A percentile compares a stretch with the other conserved stretches of the same genome.
These are phyloP conservation scores for Botrytis squamosa DNA, from an alignment of 2,329 filamentous ascomycete genomes.

Conservation along the genomic window DNA sequence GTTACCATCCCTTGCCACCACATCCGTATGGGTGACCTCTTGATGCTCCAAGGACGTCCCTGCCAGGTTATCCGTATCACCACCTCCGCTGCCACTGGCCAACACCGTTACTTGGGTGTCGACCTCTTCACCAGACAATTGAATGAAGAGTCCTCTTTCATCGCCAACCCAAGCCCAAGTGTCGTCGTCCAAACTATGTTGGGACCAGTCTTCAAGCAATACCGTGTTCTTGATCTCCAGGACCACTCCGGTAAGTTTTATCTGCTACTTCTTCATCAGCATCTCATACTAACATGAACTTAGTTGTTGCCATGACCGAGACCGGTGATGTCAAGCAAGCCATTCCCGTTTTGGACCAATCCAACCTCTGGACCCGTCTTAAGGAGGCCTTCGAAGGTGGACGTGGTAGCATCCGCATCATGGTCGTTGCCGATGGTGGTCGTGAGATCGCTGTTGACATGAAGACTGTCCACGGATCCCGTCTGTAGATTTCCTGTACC, in stretches of 20 bases:
- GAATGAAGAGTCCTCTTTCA: slow-evolving; percentile 96
- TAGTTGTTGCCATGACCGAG: slow-evolving; percentile 96
- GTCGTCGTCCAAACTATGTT: slow-evolving; percentile 99
- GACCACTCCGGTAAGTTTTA: slow-evolving; percentile 61
- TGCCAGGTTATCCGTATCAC: slow-evolving; percentile 99
- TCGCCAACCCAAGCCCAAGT: slow-evolving; percentile 94
- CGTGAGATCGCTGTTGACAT: slow-evolving; percentile 97
- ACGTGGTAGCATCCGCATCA: slow-evolving; percentile 88
- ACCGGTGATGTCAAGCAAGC: slow-evolving; percentile 94
- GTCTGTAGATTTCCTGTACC: slow-evolving; percentile 46
- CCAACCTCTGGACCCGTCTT: slow-evolving; percentile 79
- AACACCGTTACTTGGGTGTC: slow-evolving; percentile 99
- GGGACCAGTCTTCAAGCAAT: slow-evolving; percentile 99
- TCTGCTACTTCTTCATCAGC: slow-evolving; percentile 21
- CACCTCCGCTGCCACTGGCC: slow-evolving; percentile 93
- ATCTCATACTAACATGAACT: slow-evolving; percentile 22
- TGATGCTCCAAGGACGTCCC: slow-evolving; percentile 97
- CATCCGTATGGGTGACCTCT: slow-evolving; percentile 96
- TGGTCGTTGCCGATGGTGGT: slow-evolving; percentile 91
- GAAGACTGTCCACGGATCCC: slow-evolving; percentile 89
- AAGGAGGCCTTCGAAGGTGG: slow-evolving; percentile 83
- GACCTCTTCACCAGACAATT: slow-evolving; percentile 99
- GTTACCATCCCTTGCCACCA: slow-evolving; percentile 99
- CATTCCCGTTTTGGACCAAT: slow-evolving; percentile 92
- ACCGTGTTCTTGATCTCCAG: slow-evolving; percentile 96